These are phyloP conservation scores for Ceratopteris richardii DNA, from an alignment of 75 land plant species.

Conservation along the genomic window DNA sequence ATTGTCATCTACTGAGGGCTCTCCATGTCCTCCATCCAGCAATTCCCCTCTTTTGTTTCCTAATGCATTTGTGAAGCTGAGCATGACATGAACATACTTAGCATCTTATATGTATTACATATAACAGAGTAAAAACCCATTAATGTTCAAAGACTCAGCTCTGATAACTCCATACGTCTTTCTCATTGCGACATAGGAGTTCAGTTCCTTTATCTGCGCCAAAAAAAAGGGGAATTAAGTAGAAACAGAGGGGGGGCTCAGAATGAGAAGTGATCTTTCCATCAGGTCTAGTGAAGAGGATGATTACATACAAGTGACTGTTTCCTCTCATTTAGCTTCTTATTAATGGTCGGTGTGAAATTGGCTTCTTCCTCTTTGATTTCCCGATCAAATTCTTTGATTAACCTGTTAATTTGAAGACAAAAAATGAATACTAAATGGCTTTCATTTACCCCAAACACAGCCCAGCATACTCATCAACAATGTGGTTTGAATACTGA, in stretches of 20 bases:
- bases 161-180: slow-evolving; percentile 56
- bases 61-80: slow-evolving; percentile 62
- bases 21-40: slow-evolving; percentile 58
- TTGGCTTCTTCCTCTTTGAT: slow-evolving; percentile 65
- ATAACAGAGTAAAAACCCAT: no score
- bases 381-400: slow-evolving; percentile 90
- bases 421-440: not conserved
- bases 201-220: slow-evolving; percentile 79
- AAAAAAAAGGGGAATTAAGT: not conserved
- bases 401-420: slow-evolving; percentile 43
- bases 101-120: no score
- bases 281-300: not conserved
- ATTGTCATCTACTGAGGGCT: slow-evolving; percentile 50
- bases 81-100: not conserved
- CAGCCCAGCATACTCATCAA: no score
- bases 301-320: slow-evolving; percentile 56
- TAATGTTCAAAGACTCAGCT: not conserved
- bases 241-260: no score
- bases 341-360: slow-evolving; percentile 64
- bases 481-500: no score
- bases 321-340: slow-evolving; percentile 80
- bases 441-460: no score
- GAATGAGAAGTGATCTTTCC: no score
- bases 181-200: slow-evolving; percentile 86
- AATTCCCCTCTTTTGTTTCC: slow-evolving; percentile 76